Evolutionary conservation across 2,329 filamentous ascomycete genomes (phyloP), one percentile per base, ranked within the genome.

Genomic region (Trichoderma sp.): DNA sequence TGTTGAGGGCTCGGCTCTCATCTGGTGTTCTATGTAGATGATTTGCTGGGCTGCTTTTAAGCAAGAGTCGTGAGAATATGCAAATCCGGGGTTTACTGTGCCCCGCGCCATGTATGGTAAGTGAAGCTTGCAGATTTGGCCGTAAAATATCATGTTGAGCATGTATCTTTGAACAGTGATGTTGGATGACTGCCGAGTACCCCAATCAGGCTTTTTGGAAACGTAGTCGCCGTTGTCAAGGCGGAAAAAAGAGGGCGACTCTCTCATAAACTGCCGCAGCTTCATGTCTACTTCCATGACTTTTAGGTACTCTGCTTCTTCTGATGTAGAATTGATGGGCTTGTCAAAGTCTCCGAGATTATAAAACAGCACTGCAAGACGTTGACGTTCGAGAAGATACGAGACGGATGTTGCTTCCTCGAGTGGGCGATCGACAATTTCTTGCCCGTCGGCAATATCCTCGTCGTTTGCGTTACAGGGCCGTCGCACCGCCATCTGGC

Each of bases 391-490:
- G 8, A 83, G 72, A 35, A 81, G 78, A 63, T 79, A 81, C 0
- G 80, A 80, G 64, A 80, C 75, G 16, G 73, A 73, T 0, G 81
- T 83, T 0, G 76, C 71, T 14, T 78, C 72, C 14, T 75, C 72
- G 0, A 75, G 65, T 0, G 81, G 78, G 14, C 75, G 75, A 1
- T 74, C 75, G 4, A 80, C 43, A 2, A 74, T 69, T 4, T 78
- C 75, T n/a, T 73, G 68, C 2, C 73, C 74, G 2, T 77, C 74
- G 8, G 76, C 69, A n/a, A 81, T 74, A 37, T 81, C 80, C 49
- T 76, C 75, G 49, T 82, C 80, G 40, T 82, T 76, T 11, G 79
- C 74, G 60, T 83, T 81, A 2, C 77, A 75, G 3, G 81, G 81
- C 40, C 77, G 77, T 3, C 75, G 76, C 2, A 83, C 77, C 21